These are phyloP conservation scores for Saraca asoca DNA, from an alignment of 331 rosid species.

Conservation along the genomic window DNA sequence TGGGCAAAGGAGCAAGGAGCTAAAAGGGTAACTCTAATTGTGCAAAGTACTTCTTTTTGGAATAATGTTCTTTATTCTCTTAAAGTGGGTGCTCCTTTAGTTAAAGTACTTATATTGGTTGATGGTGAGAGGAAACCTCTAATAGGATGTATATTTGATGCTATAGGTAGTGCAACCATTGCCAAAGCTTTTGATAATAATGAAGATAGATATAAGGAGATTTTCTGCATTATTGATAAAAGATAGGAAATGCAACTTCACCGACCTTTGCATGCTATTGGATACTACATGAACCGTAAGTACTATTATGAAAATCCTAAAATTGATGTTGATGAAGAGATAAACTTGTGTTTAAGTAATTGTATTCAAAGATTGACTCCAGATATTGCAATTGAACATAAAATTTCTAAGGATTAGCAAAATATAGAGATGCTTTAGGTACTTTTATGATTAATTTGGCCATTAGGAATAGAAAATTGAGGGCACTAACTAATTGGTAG, in stretches of 20 bases:
- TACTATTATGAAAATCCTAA: conserved; percentile 3
- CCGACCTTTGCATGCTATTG: not conserved
- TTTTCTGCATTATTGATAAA: not conserved
- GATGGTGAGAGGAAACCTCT: not conserved
- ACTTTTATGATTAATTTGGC: too few species aligned
- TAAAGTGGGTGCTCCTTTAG: not conserved
- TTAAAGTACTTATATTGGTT: not conserved
- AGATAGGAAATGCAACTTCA: conserved; percentile 1
- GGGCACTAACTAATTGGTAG: too few species aligned
- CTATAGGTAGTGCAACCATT: conserved; percentile 1
- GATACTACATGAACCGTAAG: conserved; percentile 1
- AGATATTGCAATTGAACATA: too few species aligned
- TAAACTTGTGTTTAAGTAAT: not conserved
- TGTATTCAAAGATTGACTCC: conserved; percentile 3
- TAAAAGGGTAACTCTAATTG: not conserved
- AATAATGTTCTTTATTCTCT: not conserved
- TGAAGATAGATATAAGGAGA: not conserved
- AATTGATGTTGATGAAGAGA: not conserved
- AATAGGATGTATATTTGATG: not conserved
- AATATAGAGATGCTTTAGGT: too few species aligned
- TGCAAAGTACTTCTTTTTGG: not conserved
- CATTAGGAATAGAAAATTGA: too few species aligned
- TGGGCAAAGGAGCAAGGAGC: not conserved
- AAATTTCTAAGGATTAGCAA: too few species aligned
- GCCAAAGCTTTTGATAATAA: not conserved